phyloP scores from a whole-genome alignment of 805 yeast species.

The Myxozyma sirexii region DNA sequence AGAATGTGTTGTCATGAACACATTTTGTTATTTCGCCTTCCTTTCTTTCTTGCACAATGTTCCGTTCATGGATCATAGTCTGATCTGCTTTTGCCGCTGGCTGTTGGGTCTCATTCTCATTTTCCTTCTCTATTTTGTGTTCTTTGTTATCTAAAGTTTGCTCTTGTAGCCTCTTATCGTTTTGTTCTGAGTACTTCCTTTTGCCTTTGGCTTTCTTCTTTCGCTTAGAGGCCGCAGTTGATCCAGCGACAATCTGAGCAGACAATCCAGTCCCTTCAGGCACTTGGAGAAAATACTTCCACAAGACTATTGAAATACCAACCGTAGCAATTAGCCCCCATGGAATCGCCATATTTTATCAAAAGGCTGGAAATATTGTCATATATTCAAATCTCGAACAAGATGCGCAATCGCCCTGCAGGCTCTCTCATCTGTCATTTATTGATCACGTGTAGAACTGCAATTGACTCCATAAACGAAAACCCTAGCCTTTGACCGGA shows the following conservation, averaged over 20 bases:
- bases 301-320: background rate
- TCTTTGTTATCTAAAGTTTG: background rate
- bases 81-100: background rate
- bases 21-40: background rate
- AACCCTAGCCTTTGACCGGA: background rate
- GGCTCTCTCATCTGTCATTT: no score
- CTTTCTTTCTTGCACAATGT: background rate
- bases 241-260: background rate
- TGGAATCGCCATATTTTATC: slow-evolving; percentile 5
- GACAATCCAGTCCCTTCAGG: background rate
- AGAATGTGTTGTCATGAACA: background rate
- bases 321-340: background rate
- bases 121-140: no score
- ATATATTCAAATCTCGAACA: no score
- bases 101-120: background rate
- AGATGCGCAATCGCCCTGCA: no score
- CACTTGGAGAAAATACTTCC: background rate
- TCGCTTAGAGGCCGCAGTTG: background rate
- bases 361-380: no score
- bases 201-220: background rate
- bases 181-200: no score
- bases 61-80: background rate
- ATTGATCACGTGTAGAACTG: slow-evolving; percentile 7
- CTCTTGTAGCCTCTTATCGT: no score
- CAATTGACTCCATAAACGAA: background rate